A percentile compares a stretch with the other conserved stretches of the same genome.
Conservation (phyloP, 805 yeast species). For the Starmerella etchellsii region DNA sequence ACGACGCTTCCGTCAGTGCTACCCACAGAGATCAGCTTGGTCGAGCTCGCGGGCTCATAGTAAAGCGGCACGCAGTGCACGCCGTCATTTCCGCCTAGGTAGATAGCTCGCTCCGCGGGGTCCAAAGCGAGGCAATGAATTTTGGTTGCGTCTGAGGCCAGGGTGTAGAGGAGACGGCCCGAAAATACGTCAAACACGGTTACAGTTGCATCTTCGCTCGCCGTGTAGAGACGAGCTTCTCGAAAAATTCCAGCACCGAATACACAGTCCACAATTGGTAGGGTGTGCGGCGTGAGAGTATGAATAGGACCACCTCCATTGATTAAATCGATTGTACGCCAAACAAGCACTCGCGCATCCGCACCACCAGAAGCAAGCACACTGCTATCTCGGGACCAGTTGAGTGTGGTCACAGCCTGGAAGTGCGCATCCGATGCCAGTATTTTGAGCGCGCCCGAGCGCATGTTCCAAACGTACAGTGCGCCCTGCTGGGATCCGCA, state of each 20-base stretch:
- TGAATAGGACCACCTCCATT: conserved; percentile 26
- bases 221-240: conserved; percentile 55
- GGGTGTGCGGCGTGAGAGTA: conserved; percentile 29
- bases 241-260: conserved; percentile 40
- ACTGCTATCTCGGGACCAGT: conserved; percentile 49
- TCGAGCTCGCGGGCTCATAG: conserved; percentile 28
- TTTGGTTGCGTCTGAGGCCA: conserved; percentile 44
- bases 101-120: conserved; percentile 65
- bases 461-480: conserved; percentile 72
- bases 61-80: conserved; percentile 43
- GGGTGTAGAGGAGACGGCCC: conserved; percentile 46
- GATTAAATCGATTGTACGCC: conserved; percentile 56
- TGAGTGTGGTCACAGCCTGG: conserved; percentile 52
- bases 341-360: conserved; percentile 67
- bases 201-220: conserved; percentile 61
- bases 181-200: conserved; percentile 49
- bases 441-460: conserved; percentile 57
- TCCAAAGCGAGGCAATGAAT: conserved; percentile 52
- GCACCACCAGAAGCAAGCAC: conserved; percentile 62
- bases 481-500: conserved; percentile 70
- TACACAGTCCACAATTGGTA: conserved; percentile 39
- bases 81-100: conserved; percentile 58
- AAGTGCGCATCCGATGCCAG: conserved; percentile 68
- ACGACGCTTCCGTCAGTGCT: conserved; percentile 40
- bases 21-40: conserved; percentile 44